Percentiles rank a stretch among this genome's conserved stretches.
These are phyloP conservation scores for Cytospora schulzeri DNA, from an alignment of 2,329 filamentous ascomycete species.

Conservation along the genomic window DNA sequence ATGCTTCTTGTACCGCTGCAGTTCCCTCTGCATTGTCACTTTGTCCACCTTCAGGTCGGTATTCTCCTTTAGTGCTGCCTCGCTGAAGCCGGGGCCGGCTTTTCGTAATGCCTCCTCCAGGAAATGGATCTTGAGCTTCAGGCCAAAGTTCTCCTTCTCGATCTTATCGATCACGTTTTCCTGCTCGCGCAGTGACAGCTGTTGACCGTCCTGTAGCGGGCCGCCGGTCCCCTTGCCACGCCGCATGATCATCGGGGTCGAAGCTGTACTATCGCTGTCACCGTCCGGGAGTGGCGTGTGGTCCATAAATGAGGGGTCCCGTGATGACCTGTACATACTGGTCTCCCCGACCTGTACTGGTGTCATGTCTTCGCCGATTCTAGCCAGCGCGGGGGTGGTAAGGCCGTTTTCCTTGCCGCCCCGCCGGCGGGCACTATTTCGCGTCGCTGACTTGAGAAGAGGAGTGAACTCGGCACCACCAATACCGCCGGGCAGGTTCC, in stretches of 20 bases:
- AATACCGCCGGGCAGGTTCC: constrained; percentile 68
- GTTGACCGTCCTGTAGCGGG: constrained; percentile 81
- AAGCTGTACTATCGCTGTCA: constrained; percentile 77
- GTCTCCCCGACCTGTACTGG: constrained; percentile 73
- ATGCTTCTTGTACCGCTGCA: constrained; percentile 84
- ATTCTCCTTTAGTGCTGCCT: constrained; percentile 88
- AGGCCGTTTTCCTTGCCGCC: constrained; percentile 64
- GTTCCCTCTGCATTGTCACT: constrained; percentile 84
- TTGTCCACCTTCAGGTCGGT: constrained; percentile 94
- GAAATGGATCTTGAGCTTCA: constrained; percentile 97
- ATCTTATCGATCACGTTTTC: constrained; percentile 95
- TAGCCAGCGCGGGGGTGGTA: constrained; percentile 69
- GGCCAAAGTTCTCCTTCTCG: constrained; percentile 96
- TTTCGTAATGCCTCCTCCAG: constrained; percentile 88
- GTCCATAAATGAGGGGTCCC: constrained; percentile 65
- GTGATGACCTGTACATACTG: constrained; percentile 68
- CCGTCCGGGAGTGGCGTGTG: constrained; percentile 76
- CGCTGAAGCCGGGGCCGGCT: constrained; percentile 85
- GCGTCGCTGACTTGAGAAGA: constrained; percentile 78
- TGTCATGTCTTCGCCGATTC: constrained; percentile 72
- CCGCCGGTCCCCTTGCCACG: constrained; percentile 56
- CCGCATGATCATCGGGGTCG: constrained; percentile 76
- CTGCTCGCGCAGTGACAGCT: constrained; percentile 89
- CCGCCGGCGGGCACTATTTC: constrained; percentile 67
- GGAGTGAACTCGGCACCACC: constrained; percentile 87